Conservation (phyloP, 2,329 filamentous ascomycete species). For the Xylaria sp. region DNA sequence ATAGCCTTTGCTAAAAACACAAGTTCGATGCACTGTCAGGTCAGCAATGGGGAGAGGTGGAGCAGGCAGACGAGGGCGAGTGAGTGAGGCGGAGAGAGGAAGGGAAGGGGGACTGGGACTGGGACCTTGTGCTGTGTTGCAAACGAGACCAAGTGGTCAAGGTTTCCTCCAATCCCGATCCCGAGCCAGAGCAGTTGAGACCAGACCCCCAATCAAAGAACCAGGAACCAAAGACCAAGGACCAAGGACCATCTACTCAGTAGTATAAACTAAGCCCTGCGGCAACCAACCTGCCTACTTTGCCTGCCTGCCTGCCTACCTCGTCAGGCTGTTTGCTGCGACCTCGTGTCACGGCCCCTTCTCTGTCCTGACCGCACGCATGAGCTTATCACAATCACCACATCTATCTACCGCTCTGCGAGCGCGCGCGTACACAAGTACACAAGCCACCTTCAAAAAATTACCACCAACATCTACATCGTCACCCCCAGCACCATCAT, state of each 20-base stretch:
- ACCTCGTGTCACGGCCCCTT: conserved; percentile 42
- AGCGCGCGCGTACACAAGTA: conserved; percentile 40
- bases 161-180: conserved; percentile 46
- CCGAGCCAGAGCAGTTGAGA: conserved; percentile 31
- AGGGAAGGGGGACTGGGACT: conserved; percentile 17
- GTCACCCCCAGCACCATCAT: neutral
- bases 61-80: neutral
- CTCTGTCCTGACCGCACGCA: conserved; percentile 40
- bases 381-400: conserved; percentile 48
- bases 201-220: conserved; percentile 38
- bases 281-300: conserved; percentile 33
- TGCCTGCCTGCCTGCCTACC: conserved; percentile 17
- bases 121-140: conserved; percentile 23
- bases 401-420: conserved; percentile 23
- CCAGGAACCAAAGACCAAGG: conserved; percentile 6
- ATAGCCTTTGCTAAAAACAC: conserved; percentile 30
- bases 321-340: conserved; percentile 43
- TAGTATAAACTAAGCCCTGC: conserved; percentile 32
- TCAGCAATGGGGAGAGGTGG: conserved; percentile 14
- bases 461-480: neutral
- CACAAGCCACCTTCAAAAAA: conserved; percentile 45
- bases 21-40: conserved; percentile 19
- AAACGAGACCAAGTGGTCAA: conserved; percentile 46
- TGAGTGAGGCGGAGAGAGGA: conserved; percentile 6
- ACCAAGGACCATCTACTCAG: conserved; percentile 27